Conservation (phyloP, 2,329 filamentous ascomycete species). For the Pyricularia grisea region DNA sequence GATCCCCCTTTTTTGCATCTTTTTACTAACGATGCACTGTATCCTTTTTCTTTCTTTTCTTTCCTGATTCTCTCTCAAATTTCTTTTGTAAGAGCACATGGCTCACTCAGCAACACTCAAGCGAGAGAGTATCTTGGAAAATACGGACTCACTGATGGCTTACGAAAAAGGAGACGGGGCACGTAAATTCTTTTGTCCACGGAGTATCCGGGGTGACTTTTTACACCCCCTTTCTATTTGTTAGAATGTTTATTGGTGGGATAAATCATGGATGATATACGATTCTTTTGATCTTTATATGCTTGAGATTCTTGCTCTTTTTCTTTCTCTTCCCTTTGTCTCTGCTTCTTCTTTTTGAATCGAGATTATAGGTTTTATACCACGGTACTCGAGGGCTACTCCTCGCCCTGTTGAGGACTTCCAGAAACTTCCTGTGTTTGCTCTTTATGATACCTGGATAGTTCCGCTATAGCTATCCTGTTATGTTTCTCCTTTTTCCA, state of each 20-base stretch:
- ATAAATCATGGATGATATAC: background rate
- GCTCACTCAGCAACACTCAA: background rate
- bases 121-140: background rate
- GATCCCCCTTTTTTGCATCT: background rate
- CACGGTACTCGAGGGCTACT: background rate
- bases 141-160: background rate
- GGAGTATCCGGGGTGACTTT: no score
- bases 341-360: background rate
- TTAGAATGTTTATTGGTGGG: background rate
- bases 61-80: background rate
- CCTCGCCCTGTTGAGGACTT: background rate
- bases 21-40: background rate
- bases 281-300: background rate
- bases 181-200: background rate
- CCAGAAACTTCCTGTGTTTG: background rate
- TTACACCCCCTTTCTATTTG: background rate
- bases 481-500: background rate
- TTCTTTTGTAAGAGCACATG: background rate
- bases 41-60: no score
- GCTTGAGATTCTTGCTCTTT: background rate
- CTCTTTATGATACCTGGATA: background rate
- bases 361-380: background rate
- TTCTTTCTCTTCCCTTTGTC: background rate
- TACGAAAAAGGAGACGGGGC: background rate
- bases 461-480: background rate